A percentile compares a stretch with the other conserved stretches of the same genome.
These are phyloP conservation scores for Trichophyton rubrum DNA, from an alignment of 2,329 filamentous ascomycete genomes.

Conservation along the genomic window DNA sequence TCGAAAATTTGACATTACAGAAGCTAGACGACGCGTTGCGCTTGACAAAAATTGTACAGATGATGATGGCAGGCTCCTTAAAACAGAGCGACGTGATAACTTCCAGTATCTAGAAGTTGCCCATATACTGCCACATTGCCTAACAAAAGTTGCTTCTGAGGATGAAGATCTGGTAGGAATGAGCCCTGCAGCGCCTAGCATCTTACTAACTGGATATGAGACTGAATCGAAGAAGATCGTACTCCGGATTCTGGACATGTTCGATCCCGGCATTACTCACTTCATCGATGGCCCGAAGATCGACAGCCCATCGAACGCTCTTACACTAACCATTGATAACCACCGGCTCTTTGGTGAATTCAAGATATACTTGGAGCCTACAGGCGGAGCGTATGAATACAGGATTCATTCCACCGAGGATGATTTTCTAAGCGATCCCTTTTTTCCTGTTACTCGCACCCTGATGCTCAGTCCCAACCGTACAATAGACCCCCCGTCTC, in stretches of 20 bases:
- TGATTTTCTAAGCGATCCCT: not conserved
- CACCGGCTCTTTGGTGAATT: constrained; percentile 13
- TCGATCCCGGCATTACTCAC: constrained; percentile 25
- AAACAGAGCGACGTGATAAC: not conserved
- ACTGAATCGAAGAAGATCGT: constrained; percentile 24
- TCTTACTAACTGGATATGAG: constrained; percentile 11
- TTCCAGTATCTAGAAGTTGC: constrained; percentile 14
- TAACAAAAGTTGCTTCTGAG: constrained; percentile 13
- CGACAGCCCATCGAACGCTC: constrained; percentile 11
- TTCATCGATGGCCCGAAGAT: constrained; percentile 30
- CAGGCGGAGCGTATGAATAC: constrained; percentile 9
- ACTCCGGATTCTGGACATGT: constrained; percentile 31
- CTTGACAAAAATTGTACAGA: constrained; percentile 13
- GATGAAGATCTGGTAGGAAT: constrained; percentile 14
- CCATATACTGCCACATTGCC: constrained; percentile 16
- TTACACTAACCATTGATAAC: constrained; percentile 2
- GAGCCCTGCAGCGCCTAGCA: not conserved
- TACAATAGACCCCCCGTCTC: constrained; percentile 23
- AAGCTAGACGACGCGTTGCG: constrained; percentile 11
- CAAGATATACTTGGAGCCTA: constrained; percentile 19
- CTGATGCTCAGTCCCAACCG: constrained; percentile 18
- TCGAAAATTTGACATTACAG: constrained; percentile 12
- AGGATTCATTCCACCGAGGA: constrained; percentile 10
- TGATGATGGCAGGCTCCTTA: constrained; percentile 12
- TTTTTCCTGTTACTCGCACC: constrained; percentile 11